A percentile compares a stretch with the other conserved stretches of the same genome.
phyloP scores from a whole-genome alignment of 257 asterid species.

The Salvia splendens region DNA sequence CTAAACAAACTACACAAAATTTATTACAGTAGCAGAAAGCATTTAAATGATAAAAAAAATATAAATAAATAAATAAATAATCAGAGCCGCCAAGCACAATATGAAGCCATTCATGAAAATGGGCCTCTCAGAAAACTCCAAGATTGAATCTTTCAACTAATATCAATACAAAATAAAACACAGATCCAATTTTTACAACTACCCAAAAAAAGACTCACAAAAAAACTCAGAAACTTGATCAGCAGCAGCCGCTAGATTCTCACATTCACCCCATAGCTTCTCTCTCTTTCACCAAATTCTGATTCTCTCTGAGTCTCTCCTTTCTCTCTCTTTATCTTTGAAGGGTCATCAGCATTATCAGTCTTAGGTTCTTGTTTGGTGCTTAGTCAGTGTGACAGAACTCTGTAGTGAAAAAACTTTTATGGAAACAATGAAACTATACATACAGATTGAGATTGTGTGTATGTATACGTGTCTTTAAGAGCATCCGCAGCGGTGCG shows the following conservation, averaged over 20 bases:
- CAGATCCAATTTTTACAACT: constrained; percentile 20
- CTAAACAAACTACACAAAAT: background rate
- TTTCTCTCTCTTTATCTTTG: constrained; percentile 27
- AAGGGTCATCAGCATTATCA: constrained; percentile 32
- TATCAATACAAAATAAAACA: constrained; percentile 3
- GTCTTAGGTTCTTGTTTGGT: constrained; percentile 20
- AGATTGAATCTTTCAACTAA: constrained; percentile 36
- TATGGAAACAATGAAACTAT: background rate
- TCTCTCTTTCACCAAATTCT: constrained; percentile 20
- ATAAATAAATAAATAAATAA: constrained; percentile 13
- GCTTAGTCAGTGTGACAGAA: constrained; percentile 41
- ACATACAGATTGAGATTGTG: constrained; percentile 3
- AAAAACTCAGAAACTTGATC: constrained; percentile 42
- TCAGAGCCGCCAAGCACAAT: constrained; percentile 20
- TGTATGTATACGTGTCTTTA: constrained; percentile 3
- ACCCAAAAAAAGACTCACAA: background rate
- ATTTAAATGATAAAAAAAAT: background rate
- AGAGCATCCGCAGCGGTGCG: no score
- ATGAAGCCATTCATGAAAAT: constrained; percentile 31
- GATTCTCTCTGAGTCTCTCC: constrained; percentile 14
- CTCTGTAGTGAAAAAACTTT: constrained; percentile 46
- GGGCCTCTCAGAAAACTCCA: constrained; percentile 36
- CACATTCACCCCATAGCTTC: constrained; percentile 51
- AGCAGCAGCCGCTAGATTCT: constrained; percentile 69
- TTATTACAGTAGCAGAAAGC: constrained; percentile 1